Evolutionary conservation across 2,329 filamentous ascomycete species (phyloP).

Genomic region (Davidsoniella eucalypti): DNA sequence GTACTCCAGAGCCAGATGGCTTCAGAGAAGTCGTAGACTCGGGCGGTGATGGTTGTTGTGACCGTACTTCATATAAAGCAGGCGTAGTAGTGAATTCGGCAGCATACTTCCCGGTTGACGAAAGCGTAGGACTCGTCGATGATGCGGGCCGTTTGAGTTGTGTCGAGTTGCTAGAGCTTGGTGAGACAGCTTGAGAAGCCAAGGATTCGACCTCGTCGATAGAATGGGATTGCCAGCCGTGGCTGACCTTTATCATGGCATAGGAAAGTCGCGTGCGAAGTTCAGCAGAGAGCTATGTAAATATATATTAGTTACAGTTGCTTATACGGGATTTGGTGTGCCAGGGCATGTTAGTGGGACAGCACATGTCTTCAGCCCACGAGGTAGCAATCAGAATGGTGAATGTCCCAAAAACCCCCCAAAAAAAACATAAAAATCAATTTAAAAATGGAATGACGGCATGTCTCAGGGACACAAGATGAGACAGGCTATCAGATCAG

Average conservation of each 20-base stretch:
- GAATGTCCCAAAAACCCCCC: not conserved
- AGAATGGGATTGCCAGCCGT: slow-evolving; percentile 68
- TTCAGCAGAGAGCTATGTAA: slow-evolving; percentile 51
- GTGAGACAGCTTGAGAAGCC: slow-evolving; percentile 51
- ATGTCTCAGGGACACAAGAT: not conserved
- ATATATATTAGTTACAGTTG: not conserved
- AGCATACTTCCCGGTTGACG: slow-evolving; percentile 8
- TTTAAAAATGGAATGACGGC: not conserved
- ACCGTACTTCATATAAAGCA: slow-evolving; percentile 5
- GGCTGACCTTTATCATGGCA: slow-evolving; percentile 83
- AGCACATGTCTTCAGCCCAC: not conserved
- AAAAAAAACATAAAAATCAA: no score
- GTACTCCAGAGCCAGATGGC: not conserved
- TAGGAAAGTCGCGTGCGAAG: slow-evolving; percentile 76
- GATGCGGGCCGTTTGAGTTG: slow-evolving; percentile 33
- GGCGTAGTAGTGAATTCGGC: slow-evolving; percentile 3
- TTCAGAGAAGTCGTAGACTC: not conserved
- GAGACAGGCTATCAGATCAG: not conserved
- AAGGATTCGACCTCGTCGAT: slow-evolving; percentile 64
- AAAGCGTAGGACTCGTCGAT: slow-evolving; percentile 33
- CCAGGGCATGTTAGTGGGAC: not conserved
- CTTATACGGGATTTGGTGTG: no score
- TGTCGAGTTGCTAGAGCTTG: slow-evolving; percentile 41
- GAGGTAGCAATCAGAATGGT: not conserved
- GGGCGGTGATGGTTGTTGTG: slow-evolving; percentile 9